A percentile compares a stretch with the other conserved stretches of the same genome.
Evolutionary conservation across 306 rosid genomes (phyloP).

Genomic region (Ammopiptanthus mongolicus): DNA sequence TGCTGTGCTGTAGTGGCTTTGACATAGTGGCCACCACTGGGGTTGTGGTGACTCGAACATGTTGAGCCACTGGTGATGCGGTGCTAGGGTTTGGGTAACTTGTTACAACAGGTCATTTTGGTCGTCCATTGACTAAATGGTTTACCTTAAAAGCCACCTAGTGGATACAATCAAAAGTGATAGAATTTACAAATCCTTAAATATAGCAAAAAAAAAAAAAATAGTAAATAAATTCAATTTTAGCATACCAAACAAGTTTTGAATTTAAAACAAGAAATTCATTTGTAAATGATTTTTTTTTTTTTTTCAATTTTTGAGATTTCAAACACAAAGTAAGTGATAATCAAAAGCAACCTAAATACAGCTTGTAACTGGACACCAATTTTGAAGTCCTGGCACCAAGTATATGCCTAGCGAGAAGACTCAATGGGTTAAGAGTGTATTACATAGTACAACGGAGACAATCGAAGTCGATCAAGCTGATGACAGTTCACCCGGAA

Average conservation of each 20-base stretch:
- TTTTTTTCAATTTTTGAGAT: background rate
- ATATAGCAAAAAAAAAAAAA: no score
- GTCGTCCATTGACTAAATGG: no score
- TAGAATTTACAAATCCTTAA: background rate
- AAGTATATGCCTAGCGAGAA: slow-evolving; percentile 16
- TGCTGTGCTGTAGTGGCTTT: no score
- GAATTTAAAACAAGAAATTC: background rate
- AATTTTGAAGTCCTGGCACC: slow-evolving; percentile 1
- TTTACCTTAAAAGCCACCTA: background rate
- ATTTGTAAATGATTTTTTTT: background rate
- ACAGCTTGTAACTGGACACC: background rate
- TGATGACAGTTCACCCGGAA: slow-evolving; percentile 24
- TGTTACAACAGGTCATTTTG: no score
- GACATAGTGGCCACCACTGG: no score
- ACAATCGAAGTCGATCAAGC: slow-evolving; percentile 14
- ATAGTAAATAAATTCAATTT: background rate
- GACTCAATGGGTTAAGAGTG: background rate
- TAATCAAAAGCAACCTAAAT: slow-evolving; percentile 22
- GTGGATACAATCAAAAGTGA: no score
- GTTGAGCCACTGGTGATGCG: no score
- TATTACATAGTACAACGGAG: background rate
- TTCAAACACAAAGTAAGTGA: background rate
- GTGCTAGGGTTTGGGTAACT: no score
- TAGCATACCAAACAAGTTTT: background rate
- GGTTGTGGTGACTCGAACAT: no score